Conservation (phyloP, 2,329 filamentous ascomycete genomes). For the Xylaria polymorpha region DNA sequence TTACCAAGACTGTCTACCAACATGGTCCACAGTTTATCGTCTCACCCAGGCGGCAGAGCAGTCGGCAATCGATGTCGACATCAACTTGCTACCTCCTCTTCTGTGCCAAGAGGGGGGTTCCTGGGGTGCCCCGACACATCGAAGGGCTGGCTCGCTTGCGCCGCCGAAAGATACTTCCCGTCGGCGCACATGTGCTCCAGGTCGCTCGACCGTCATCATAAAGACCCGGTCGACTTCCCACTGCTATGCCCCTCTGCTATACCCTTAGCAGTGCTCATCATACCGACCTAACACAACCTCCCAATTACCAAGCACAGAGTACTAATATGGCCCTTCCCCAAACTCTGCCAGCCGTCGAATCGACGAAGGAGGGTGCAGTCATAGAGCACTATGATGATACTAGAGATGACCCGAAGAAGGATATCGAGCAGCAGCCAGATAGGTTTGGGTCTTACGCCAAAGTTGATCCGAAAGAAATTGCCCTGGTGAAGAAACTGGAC, state of each 20-base stretch:
- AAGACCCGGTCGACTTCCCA: conserved; percentile 9
- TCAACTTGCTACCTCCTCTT: conserved; percentile 5
- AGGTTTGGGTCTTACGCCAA: conserved; percentile 51
- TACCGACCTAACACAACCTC: background rate
- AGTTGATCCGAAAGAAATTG: conserved; percentile 52
- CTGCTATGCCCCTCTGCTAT: background rate
- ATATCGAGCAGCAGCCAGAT: conserved; percentile 42
- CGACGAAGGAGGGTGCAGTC: conserved; percentile 14
- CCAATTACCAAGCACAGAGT: background rate
- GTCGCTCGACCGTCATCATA: conserved; percentile 3
- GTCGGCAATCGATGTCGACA: conserved; percentile 11
- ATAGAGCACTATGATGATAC: conserved; percentile 25
- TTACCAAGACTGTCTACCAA: background rate
- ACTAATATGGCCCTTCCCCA: conserved; percentile 6
- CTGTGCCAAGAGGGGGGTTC: background rate
- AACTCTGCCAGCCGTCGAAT: background rate
- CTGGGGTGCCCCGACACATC: background rate
- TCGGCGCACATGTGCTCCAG: conserved; percentile 8
- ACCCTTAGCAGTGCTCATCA: background rate
- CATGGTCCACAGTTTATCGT: background rate
- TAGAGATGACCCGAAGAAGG: conserved; percentile 25
- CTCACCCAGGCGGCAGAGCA: background rate
- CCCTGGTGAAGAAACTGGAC: conserved; percentile 53
- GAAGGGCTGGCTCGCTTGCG: background rate
- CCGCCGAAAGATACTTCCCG: conserved; percentile 5